phyloP scores from a whole-genome alignment of 108 stramenopile genomes.

The Cyclotella kingstonii region DNA sequence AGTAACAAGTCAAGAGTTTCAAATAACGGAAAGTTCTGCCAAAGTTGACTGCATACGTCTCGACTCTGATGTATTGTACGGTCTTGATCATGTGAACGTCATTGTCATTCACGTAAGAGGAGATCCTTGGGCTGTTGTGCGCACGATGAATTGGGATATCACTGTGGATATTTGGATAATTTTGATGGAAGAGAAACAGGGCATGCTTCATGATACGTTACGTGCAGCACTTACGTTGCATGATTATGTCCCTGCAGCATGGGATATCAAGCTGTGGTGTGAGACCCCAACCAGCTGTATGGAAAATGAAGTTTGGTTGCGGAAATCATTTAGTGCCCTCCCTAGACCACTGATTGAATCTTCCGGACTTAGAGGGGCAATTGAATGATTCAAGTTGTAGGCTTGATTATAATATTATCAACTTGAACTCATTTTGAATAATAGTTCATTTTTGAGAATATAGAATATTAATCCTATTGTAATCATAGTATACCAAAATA shows the following conservation, averaged over 20 bases:
- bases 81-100: constrained; percentile 44
- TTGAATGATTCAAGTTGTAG: background rate
- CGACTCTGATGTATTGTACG: constrained; percentile 25
- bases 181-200: constrained; percentile 35
- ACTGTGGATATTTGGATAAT: constrained; percentile 50
- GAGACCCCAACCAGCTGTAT: constrained; percentile 37
- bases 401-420: background rate
- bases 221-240: constrained; percentile 37
- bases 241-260: constrained; percentile 51
- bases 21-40: constrained; percentile 2
- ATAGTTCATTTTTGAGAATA: too few species aligned
- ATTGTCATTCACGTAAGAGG: constrained; percentile 48
- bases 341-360: constrained; percentile 16
- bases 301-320: constrained; percentile 54
- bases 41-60: constrained; percentile 37
- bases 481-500: too few species aligned
- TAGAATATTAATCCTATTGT: too few species aligned
- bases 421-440: background rate
- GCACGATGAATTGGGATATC: constrained; percentile 55
- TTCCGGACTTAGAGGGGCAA: constrained; percentile 21
- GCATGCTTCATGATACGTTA: constrained; percentile 33
- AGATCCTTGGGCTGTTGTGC: constrained; percentile 46
- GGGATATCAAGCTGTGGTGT: constrained; percentile 60
- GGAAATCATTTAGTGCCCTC: constrained; percentile 50
- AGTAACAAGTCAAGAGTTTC: constrained; percentile 2